A percentile compares a stretch with the other conserved stretches of the same genome.
phyloP scores from a whole-genome alignment of 2,329 filamentous ascomycete species.

The Pyricularia pennisetigena region DNA sequence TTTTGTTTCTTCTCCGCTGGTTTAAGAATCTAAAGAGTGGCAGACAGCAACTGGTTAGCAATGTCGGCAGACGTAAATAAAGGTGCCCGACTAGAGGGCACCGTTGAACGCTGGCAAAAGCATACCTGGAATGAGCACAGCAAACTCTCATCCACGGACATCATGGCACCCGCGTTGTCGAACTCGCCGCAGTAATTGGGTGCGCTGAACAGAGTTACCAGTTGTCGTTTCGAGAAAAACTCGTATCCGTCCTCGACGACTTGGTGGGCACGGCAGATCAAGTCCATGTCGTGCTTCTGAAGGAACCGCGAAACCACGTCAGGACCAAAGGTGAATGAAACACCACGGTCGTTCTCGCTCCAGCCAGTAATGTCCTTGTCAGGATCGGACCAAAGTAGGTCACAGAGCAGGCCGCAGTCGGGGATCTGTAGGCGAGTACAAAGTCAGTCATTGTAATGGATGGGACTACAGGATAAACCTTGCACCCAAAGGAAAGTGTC shows the following conservation, averaged over 20 bases:
- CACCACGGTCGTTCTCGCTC: conserved; percentile 98
- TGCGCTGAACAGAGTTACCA: conserved; percentile 95
- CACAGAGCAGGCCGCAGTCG: conserved; percentile 93
- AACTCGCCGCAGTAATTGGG: conserved; percentile 99
- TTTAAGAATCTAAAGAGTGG: conserved; percentile 73
- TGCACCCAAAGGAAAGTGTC: not conserved
- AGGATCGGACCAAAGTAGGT: conserved; percentile 96
- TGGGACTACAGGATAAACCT: not conserved
- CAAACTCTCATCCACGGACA: conserved; percentile 98
- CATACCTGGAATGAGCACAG: conserved; percentile 96
- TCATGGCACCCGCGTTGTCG: conserved; percentile 98
- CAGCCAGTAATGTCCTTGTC: conserved; percentile 97
- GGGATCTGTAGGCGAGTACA: conserved; percentile 60
- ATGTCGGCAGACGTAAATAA: too few species aligned
- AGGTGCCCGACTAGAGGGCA: not conserved
- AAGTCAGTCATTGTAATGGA: not conserved
- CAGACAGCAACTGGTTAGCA: not conserved
- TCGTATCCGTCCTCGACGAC: conserved; percentile 99
- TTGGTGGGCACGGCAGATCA: conserved; percentile 97
- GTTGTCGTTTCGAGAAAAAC: conserved; percentile 97
- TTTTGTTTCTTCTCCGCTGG: conserved; percentile 99
- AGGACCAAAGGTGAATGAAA: conserved; percentile 96
- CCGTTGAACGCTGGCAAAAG: conserved; percentile 4
- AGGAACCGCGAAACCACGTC: conserved; percentile 96
- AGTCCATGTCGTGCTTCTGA: conserved; percentile 98